Percentiles rank a stretch among this genome's conserved stretches.
Conservation (phyloP, 768 basidiomycete species). For the Pleurotus tuber-regium region DNA sequence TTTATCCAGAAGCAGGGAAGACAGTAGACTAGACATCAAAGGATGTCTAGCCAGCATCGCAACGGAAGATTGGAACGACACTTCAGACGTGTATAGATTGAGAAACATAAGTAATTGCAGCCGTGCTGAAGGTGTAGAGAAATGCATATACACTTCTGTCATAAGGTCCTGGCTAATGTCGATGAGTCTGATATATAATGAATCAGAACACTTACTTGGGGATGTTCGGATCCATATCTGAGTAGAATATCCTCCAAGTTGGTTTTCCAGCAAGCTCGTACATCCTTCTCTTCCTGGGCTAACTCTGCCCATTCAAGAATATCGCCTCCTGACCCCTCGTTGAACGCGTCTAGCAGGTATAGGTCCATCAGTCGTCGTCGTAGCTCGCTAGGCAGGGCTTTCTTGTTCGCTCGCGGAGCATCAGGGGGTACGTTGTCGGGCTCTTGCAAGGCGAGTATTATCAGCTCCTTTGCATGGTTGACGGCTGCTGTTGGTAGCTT, state of each 20-base stretch:
- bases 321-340: conserved; percentile 72
- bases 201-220: conserved; percentile 49
- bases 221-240: conserved; percentile 57
- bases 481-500: conserved; percentile 56
- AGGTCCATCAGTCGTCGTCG: conserved; percentile 68
- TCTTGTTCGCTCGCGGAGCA: conserved; percentile 40
- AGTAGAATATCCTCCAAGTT: conserved; percentile 78
- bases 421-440: conserved; percentile 37
- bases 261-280: conserved; percentile 65
- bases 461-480: conserved; percentile 69
- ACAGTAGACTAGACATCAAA: conserved; percentile 61
- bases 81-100: conserved; percentile 55
- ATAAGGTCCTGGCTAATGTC: conserved; percentile 60
- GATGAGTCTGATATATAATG: conserved; percentile 4
- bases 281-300: conserved; percentile 58
- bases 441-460: conserved; percentile 58
- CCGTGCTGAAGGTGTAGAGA: conserved; percentile 55
- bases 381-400: conserved; percentile 40
- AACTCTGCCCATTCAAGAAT: conserved; percentile 72
- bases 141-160: conserved; percentile 63
- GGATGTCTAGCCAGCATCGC: conserved; percentile 55
- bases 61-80: conserved; percentile 45
- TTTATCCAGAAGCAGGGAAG: conserved; percentile 70
- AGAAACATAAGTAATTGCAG: conserved; percentile 71
- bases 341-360: conserved; percentile 74